Conservation (phyloP, 1,139 yeast species). For the Suhomyces wounanorum region DNA sequence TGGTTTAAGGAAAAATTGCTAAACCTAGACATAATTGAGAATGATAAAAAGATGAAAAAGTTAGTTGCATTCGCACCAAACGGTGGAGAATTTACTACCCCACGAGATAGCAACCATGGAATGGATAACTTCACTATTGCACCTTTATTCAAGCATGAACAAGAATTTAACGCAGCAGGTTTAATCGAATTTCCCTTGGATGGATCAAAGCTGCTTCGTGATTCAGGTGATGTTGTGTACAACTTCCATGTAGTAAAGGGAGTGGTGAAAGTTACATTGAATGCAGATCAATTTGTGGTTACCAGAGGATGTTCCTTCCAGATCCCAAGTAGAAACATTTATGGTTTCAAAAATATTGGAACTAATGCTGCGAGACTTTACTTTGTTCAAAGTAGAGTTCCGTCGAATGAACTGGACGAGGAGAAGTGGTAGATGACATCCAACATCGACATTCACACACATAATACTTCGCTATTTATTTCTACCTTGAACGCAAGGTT, state of each 20-base stretch:
- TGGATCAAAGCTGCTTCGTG: constrained; percentile 62
- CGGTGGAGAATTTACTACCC: constrained; percentile 50
- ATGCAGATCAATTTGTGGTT: constrained; percentile 60
- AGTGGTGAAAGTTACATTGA: constrained; percentile 63
- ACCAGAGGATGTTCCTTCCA: constrained; percentile 78
- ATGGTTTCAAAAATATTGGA: constrained; percentile 64
- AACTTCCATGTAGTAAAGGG: constrained; percentile 79
- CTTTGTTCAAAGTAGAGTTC: constrained; percentile 65
- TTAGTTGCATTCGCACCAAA: constrained; percentile 70
- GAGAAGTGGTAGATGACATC: not conserved
- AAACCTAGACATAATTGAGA: constrained; percentile 54
- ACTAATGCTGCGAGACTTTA: constrained; percentile 61
- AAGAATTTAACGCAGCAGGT: constrained; percentile 75
- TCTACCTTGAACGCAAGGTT: not conserved
- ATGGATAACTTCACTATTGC: constrained; percentile 65
- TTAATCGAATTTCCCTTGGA: constrained; percentile 66
- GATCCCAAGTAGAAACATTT: constrained; percentile 75
- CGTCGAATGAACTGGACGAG: constrained; percentile 15
- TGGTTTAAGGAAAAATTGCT: constrained; percentile 57
- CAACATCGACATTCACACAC: no score
- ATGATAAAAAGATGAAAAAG: constrained; percentile 45
- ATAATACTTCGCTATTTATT: no score
- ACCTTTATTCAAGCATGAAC: constrained; percentile 65
- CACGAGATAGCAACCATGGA: constrained; percentile 33
- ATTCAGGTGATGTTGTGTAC: constrained; percentile 68